These are phyloP conservation scores for Phytopythium oedochilum DNA, from an alignment of 352 stramenopile genomes.

Conservation along the genomic window DNA sequence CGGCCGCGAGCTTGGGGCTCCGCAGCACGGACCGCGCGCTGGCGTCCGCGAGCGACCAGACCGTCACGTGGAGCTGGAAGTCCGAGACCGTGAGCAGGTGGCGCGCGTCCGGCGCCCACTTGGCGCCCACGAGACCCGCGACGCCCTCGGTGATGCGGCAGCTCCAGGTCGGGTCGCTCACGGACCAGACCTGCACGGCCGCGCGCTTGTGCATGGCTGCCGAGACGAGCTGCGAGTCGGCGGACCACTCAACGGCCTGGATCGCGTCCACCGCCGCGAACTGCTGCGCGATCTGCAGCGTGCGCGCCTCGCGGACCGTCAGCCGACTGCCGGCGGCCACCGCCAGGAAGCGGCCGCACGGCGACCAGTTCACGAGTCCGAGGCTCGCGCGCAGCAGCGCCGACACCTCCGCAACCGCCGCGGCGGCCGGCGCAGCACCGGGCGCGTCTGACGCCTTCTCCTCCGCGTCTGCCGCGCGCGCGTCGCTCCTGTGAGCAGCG, in stretches of 20 bases:
- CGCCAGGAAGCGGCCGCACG: constrained; percentile 50
- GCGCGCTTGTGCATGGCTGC: constrained; percentile 63
- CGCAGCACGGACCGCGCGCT: constrained; percentile 54
- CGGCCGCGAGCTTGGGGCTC: constrained; percentile 57
- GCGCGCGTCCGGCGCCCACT: constrained; percentile 56
- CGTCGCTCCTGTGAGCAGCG: neutral
- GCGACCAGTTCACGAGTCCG: constrained; percentile 68
- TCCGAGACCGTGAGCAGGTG: constrained; percentile 81
- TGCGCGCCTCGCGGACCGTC: constrained; percentile 41
- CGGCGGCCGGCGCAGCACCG: neutral
- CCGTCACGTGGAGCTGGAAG: constrained; percentile 77
- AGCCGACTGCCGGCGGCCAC: constrained; percentile 47
- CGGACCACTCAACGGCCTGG: constrained; percentile 52
- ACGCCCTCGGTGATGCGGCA: constrained; percentile 78
- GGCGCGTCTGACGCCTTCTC: too few species aligned
- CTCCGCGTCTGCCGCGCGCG: neutral
- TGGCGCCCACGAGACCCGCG: constrained; percentile 42
- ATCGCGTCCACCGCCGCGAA: constrained; percentile 51
- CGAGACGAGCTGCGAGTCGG: constrained; percentile 61
- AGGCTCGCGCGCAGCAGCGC: constrained; percentile 37
- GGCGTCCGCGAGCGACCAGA: constrained; percentile 71
- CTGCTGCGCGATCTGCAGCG: constrained; percentile 61
- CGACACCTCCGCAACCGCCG: constrained; percentile 37
- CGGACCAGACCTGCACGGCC: constrained; percentile 68
- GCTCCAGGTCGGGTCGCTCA: constrained; percentile 54